Base-by-base conservation (phyloP, 345 rosid genomes). In the Rhizophora apiculata region DNA sequence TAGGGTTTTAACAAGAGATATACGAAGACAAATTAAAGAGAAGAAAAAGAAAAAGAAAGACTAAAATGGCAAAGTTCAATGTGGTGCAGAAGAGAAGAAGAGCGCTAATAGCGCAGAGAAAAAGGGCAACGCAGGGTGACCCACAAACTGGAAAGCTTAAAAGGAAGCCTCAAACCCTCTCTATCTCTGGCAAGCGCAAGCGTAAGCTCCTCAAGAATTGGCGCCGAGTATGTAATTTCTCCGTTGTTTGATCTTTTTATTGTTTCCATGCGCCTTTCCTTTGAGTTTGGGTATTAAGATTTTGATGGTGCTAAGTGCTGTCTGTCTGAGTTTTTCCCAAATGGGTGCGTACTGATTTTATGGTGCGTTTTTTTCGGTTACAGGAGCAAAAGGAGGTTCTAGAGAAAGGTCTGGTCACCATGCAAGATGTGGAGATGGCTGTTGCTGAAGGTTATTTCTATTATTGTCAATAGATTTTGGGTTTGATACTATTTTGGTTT, bases 391-490 rank as follows among this genome's bases (percentile, higher is more conserved):
- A 89, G 79, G 92, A 87, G 22, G 86, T 84, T 65, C 60, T 86
- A 56, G 89, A 80, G 29, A 87, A 84, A 70, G 98, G 96, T 56
- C 82, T 93, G 65, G 81, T 90, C 67, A 82, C 84, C 26, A 82
- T 90, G 96, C 74, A 88, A 31, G 98, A 88, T 77, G 88, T 88
- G 15, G 89, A 86, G 80, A 88, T 90, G 96, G 87, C 80, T 57
- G 77, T 75, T 68, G 83, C 87, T 68, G 83, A 82, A 70, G 90
- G 77, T 72, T 43, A 24, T 11, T 43, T 68, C 21, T 16, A 53
- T 66, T 66, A 1, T 27, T 22, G 1, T 46, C 22, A 7, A 36
- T 29, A 20, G 31, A 3, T 11, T 13, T 43, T 43, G 19, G 15
- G 18, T 55, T 21, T 22, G 59, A 55, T n/a, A 21, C 27, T 22